These are phyloP conservation scores for Spinacia oleracea DNA, from an alignment of 179 eudicot genomes.

Conservation along the genomic window DNA sequence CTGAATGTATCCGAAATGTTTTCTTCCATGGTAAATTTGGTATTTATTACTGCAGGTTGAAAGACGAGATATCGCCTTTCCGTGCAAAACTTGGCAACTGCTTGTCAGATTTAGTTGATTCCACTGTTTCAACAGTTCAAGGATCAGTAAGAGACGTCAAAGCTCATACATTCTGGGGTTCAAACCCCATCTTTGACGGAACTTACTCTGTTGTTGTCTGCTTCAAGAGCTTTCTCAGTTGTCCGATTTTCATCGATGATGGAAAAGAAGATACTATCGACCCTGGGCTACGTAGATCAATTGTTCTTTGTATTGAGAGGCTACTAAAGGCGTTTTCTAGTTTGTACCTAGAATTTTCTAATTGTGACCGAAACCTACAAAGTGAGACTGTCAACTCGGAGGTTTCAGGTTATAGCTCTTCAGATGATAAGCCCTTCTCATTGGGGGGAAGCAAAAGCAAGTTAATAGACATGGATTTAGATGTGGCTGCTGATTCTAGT, in stretches of 20 bases:
- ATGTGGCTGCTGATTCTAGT: slow-evolving; percentile 60
- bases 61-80: slow-evolving; percentile 49
- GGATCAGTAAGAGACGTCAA: slow-evolving; percentile 41
- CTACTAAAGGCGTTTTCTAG: slow-evolving; percentile 55
- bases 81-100: slow-evolving; percentile 45
- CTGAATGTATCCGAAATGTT: neutral
- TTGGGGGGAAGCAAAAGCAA: slow-evolving; percentile 37
- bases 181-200: slow-evolving; percentile 50
- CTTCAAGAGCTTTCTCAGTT: slow-evolving; percentile 57
- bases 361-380: slow-evolving; percentile 36
- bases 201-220: slow-evolving; percentile 42
- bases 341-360: slow-evolving; percentile 54
- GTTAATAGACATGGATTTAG: slow-evolving; percentile 80
- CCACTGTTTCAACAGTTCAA: slow-evolving; percentile 52
- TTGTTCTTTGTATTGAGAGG: slow-evolving; percentile 58
- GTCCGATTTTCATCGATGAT: slow-evolving; percentile 54
- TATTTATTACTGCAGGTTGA: slow-evolving; percentile 50
- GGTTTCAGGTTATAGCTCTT: slow-evolving; percentile 36
- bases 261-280: slow-evolving; percentile 36
- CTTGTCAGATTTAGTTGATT: slow-evolving; percentile 61
- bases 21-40: slow-evolving; percentile 8
- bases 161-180: slow-evolving; percentile 40
- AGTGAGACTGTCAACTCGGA: slow-evolving; percentile 34
- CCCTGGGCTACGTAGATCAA: slow-evolving; percentile 34
- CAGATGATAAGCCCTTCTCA: slow-evolving; percentile 37